These are phyloP conservation scores for Podila clonocystis DNA, from an alignment of 192 early-diverging fungal species.

Conservation along the genomic window DNA sequence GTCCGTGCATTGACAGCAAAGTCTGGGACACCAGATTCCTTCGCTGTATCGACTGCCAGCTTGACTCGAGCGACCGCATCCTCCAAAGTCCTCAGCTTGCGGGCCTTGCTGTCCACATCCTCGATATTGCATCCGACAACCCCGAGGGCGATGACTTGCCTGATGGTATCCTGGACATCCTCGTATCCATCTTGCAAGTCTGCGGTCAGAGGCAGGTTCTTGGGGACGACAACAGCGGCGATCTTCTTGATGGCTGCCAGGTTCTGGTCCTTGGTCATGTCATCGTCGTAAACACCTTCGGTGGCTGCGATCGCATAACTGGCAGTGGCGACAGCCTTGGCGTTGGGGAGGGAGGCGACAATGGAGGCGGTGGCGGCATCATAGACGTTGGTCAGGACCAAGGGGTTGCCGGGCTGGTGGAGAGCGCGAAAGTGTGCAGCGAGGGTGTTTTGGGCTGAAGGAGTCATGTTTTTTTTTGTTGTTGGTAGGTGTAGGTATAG, in stretches of 20 bases:
- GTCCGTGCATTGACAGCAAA: conserved; percentile 60
- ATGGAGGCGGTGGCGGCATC: conserved; percentile 30
- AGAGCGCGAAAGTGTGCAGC: conserved; percentile 22
- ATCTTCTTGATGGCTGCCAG: conserved; percentile 36
- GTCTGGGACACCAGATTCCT: conserved; percentile 47
- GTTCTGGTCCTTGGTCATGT: conserved; percentile 48
- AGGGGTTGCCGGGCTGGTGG: conserved; percentile 25
- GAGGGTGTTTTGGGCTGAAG: conserved; percentile 12
- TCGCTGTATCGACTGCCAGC: conserved; percentile 34
- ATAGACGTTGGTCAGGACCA: conserved; percentile 31
- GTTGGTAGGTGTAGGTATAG: too few relatives aligned
- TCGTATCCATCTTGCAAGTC: conserved; percentile 58
- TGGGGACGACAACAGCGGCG: conserved; percentile 20
- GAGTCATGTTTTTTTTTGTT: neutral
- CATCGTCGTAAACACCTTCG: conserved; percentile 51
- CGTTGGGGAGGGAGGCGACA: conserved; percentile 14
- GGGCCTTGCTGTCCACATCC: conserved; percentile 22
- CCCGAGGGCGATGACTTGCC: conserved; percentile 12
- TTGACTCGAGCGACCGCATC: conserved; percentile 35
- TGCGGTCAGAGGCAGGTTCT: conserved; percentile 19
- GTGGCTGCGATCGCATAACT: conserved; percentile 51
- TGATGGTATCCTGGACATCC: conserved; percentile 31
- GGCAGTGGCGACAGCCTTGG: conserved; percentile 53
- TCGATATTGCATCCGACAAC: conserved; percentile 39
- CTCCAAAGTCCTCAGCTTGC: conserved; percentile 27